These are phyloP conservation scores for Fonsecaea pedrosoi DNA, from an alignment of 2,329 filamentous ascomycete genomes.

Conservation along the genomic window DNA sequence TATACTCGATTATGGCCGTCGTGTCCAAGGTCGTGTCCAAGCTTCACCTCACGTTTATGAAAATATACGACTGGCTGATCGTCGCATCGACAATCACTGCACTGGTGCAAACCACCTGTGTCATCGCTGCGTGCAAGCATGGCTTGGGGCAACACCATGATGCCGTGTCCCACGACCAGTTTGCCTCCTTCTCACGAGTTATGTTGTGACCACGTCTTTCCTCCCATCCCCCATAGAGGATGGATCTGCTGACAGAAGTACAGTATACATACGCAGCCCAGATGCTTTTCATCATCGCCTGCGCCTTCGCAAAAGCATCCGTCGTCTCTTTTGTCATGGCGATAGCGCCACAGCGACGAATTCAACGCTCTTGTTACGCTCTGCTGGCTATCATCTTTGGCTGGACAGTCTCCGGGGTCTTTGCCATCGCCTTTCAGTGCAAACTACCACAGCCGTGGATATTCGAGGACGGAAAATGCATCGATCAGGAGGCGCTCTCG, in stretches of 20 bases:
- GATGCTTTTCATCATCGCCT: background rate
- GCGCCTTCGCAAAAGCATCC: background rate
- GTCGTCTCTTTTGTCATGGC: conserved; percentile 1
- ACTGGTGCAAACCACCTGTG: background rate
- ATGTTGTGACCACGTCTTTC: background rate
- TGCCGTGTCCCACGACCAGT: background rate
- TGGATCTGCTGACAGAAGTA: background rate
- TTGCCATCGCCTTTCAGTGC: conserved; percentile 35
- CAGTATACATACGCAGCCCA: background rate
- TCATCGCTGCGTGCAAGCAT: background rate
- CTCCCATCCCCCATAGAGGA: background rate
- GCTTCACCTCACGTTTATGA: conserved; percentile 1
- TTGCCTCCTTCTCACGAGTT: background rate
- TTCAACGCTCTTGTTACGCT: conserved; percentile 10
- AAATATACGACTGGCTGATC: conserved; percentile 5
- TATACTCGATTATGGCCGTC: conserved; percentile 10
- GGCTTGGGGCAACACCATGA: background rate
- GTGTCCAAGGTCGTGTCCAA: background rate
- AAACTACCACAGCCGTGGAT: conserved; percentile 33
- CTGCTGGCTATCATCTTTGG: background rate
- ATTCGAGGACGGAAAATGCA: conserved; percentile 22
- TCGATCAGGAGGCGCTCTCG: conserved; percentile 35
- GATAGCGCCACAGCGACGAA: background rate
- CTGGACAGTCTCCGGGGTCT: background rate
- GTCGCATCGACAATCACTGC: conserved; percentile 4